phyloP scores from a whole-genome alignment of 768 basidiomycete species.

The Leccinum ochraceum region DNA sequence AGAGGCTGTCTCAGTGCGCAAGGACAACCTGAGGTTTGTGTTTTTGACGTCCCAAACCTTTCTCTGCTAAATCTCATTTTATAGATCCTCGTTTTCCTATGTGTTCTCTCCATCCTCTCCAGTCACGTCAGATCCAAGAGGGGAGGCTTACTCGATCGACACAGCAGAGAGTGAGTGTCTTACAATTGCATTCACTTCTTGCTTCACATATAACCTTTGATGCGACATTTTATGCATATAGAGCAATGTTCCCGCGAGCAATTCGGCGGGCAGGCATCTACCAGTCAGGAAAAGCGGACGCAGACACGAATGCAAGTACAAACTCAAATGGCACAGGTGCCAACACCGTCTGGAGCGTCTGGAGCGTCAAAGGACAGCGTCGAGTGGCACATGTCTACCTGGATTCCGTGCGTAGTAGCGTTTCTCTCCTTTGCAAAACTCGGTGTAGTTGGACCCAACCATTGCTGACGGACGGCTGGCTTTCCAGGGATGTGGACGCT shows the following conservation, averaged over 20 bases:
- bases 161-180: slow-evolving; percentile 2
- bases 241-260: background rate
- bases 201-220: background rate
- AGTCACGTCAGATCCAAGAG: background rate
- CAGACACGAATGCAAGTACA: background rate
- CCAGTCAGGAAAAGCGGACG: background rate
- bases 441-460: background rate
- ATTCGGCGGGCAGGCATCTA: background rate
- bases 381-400: background rate
- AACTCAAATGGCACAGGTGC: background rate
- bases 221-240: background rate
- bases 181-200: background rate
- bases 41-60: background rate
- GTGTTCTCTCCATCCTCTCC: background rate
- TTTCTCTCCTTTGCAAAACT: background rate
- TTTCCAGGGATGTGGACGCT: background rate
- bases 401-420: slow-evolving; percentile 8
- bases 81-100: slow-evolving; percentile 2
- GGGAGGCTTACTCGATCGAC: background rate
- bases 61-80: background rate
- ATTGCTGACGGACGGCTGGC: background rate
- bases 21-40: background rate
- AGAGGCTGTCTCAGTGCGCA: background rate
- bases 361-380: background rate
- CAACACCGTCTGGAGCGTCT: background rate